These are phyloP conservation scores for Claviceps sp. DNA, from an alignment of 2,329 filamentous ascomycete genomes.

Conservation along the genomic window DNA sequence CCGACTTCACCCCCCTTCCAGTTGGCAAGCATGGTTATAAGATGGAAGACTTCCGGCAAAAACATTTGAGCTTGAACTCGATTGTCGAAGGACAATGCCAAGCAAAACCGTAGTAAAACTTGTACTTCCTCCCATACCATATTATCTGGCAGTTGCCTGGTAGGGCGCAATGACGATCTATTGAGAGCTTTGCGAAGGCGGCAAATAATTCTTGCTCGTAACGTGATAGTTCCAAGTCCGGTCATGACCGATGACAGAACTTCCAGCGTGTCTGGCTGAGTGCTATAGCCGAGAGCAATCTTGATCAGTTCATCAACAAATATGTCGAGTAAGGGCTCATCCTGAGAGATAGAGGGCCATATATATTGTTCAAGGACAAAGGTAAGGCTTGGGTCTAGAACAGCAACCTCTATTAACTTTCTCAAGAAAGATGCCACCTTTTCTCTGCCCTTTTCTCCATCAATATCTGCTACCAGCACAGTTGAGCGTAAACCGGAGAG, in stretches of 20 bases:
- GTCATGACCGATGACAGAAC: constrained; percentile 48
- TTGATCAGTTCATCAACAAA: constrained; percentile 56
- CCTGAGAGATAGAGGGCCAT: constrained; percentile 50
- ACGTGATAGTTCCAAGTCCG: constrained; percentile 50
- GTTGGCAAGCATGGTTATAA: constrained; percentile 58
- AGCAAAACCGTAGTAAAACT: constrained; percentile 50
- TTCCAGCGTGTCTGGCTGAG: constrained; percentile 46
- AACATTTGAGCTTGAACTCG: constrained; percentile 55
- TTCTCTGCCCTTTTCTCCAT: constrained; percentile 53
- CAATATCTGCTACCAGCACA: constrained; percentile 43
- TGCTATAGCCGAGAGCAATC: constrained; percentile 42
- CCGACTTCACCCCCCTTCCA: constrained; percentile 46
- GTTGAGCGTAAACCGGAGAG: constrained; percentile 46
- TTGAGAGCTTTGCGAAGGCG: constrained; percentile 54
- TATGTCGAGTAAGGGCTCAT: constrained; percentile 52
- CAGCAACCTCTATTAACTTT: constrained; percentile 52
- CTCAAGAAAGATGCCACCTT: constrained; percentile 50
- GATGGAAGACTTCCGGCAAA: constrained; percentile 55
- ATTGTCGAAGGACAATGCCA: constrained; percentile 54
- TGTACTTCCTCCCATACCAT: constrained; percentile 58
- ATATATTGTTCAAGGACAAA: constrained; percentile 51
- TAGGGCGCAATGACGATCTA: constrained; percentile 52
- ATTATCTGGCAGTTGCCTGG: constrained; percentile 51
- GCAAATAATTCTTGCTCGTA: constrained; percentile 52
- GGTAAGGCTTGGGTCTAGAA: constrained; percentile 45